Percentiles rank a stretch among this genome's conserved stretches.
Conservation (phyloP, 2,329 filamentous ascomycete species). For the Leptographium procerum region DNA sequence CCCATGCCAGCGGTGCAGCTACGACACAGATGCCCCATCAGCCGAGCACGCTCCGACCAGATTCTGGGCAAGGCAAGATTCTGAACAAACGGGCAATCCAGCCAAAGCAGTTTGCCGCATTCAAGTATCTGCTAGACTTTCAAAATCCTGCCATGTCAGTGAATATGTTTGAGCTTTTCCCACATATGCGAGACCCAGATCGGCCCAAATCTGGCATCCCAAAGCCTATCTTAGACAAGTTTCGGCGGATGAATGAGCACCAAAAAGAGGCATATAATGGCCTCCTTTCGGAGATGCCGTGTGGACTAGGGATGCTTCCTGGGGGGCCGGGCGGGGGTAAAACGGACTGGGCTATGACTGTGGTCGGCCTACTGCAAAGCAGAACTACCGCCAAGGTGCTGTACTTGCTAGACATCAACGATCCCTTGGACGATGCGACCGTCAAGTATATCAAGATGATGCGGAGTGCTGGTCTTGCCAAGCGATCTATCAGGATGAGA, state of each 20-base stretch:
- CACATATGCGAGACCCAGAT: conserved; percentile 13
- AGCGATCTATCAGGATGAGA: conserved; percentile 12
- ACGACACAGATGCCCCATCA: background rate
- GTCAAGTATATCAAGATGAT: conserved; percentile 28
- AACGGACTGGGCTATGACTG: conserved; percentile 33
- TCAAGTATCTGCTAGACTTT: conserved; percentile 14
- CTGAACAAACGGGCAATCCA: conserved; percentile 3
- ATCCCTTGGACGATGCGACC: conserved; percentile 33
- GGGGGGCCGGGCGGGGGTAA: conserved; percentile 37
- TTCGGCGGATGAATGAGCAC: conserved; percentile 24
- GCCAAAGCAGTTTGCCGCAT: conserved; percentile 12
- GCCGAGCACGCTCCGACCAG: background rate
- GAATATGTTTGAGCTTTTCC: conserved; percentile 14
- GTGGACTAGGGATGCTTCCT: conserved; percentile 31
- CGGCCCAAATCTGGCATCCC: conserved; percentile 8
- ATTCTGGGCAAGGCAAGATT: background rate
- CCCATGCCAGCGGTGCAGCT: background rate
- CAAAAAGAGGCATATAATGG: conserved; percentile 25
- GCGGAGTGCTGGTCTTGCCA: conserved; percentile 21
- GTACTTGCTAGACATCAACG: conserved; percentile 36
- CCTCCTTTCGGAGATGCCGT: conserved; percentile 26
- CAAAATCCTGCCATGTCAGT: conserved; percentile 9
- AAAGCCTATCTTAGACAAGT: conserved; percentile 12
- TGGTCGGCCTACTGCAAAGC: conserved; percentile 23
- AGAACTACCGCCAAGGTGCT: conserved; percentile 23